Percentiles rank a stretch among this genome's conserved stretches.
phyloP scores from a whole-genome alignment of 352 stramenopile species.

The Elongisporangium anandrum region DNA sequence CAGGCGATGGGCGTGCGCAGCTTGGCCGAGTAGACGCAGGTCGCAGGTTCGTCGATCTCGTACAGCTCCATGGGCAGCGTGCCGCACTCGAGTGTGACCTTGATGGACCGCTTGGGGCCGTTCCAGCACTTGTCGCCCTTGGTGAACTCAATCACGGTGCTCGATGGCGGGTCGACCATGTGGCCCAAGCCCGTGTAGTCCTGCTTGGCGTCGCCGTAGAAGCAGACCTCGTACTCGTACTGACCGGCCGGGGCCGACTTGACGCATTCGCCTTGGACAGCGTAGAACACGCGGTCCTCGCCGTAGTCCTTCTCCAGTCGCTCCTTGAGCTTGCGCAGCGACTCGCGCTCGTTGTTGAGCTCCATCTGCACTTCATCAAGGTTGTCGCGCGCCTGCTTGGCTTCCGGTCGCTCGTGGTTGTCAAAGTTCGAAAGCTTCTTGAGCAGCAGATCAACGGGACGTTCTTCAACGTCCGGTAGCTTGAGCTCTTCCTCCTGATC shows the following conservation, averaged over 20 bases:
- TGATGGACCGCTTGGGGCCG: constrained; percentile 74
- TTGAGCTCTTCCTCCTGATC: constrained; percentile 36
- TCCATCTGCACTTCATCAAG: constrained; percentile 37
- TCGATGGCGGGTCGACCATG: constrained; percentile 34
- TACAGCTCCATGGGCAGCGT: constrained; percentile 55
- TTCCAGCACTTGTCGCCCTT: constrained; percentile 86
- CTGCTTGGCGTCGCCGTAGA: constrained; percentile 82
- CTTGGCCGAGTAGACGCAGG: constrained; percentile 83
- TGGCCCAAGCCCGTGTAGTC: constrained; percentile 69
- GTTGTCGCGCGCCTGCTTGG: constrained; percentile 36
- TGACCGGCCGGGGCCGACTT: constrained; percentile 47
- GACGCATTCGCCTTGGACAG: constrained; percentile 69
- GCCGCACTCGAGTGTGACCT: constrained; percentile 68
- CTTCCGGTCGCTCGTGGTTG: constrained; percentile 41
- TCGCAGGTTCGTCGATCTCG: constrained; percentile 78
- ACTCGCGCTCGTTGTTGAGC: constrained; percentile 24
- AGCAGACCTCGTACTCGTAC: constrained; percentile 87
- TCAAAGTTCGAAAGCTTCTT: constrained; percentile 34
- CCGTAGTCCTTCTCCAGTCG: constrained; percentile 58
- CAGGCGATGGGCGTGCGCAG: constrained; percentile 78
- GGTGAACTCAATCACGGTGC: constrained; percentile 47
- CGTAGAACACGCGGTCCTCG: constrained; percentile 53
- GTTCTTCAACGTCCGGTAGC: constrained; percentile 48
- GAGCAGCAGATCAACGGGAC: constrained; percentile 58
- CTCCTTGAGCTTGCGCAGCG: constrained; percentile 26